Conservation (phyloP, 805 yeast genomes). For the Lipomyces lipofer region DNA sequence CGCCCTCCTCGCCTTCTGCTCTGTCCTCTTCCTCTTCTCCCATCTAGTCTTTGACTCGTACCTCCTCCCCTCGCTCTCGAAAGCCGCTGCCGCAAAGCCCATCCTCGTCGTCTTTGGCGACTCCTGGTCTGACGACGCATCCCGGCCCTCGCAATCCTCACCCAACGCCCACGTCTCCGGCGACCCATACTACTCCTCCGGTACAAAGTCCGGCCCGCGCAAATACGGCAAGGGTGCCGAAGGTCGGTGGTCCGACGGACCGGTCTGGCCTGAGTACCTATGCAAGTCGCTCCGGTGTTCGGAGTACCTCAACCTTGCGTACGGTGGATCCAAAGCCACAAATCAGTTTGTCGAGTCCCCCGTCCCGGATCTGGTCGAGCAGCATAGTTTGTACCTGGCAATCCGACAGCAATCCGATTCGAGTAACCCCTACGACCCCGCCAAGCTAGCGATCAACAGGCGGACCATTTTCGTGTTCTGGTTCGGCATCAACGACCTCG, state of each 20-base stretch:
- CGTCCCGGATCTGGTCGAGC: conserved; percentile 22
- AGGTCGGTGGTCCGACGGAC: conserved; percentile 30
- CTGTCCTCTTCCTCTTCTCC: not conserved
- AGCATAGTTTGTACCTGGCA: conserved; percentile 4
- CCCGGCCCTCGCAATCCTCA: conserved; percentile 10
- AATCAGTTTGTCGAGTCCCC: conserved; percentile 24
- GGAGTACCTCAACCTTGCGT: conserved; percentile 22
- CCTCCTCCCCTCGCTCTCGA: not conserved
- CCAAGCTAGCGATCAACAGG: conserved; percentile 6
- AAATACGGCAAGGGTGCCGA: conserved; percentile 17
- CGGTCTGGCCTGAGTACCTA: conserved; percentile 28
- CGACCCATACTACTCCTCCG: not conserved
- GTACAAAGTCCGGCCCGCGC: conserved; percentile 4
- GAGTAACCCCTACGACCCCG: not conserved
- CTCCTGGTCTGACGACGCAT: conserved; percentile 30
- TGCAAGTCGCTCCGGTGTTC: conserved; percentile 10
- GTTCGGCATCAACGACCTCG: conserved; percentile 28
- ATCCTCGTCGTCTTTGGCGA: conserved; percentile 26
- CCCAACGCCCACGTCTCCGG: not conserved
- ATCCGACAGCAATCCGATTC: conserved; percentile 6
- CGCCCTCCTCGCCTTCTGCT: conserved; percentile 1
- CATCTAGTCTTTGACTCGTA: not conserved
- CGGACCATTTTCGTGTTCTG: conserved; percentile 19
- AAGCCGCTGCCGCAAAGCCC: not conserved
- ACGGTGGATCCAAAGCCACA: conserved; percentile 28